Evolutionary conservation across 306 rosid genomes (phyloP), one percentile per base, ranked within the genome.

Genomic region (Quercus mongolica): DNA sequence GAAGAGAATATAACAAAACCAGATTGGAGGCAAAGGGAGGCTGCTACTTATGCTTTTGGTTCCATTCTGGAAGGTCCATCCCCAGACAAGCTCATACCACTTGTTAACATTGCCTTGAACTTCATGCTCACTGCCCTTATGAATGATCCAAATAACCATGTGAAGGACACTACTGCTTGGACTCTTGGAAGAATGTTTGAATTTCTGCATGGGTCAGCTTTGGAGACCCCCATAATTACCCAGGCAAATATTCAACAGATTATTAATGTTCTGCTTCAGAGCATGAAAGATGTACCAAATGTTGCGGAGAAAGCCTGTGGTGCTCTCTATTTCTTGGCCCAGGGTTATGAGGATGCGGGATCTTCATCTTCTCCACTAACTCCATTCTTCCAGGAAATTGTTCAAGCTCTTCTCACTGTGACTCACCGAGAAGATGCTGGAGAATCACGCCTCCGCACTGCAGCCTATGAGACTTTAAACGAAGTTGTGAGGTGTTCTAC

Each of bases 251-350:
- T 89, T 77, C 97, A 94, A 73, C 97, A 91, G 86, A 92, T 94
- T 65, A 84, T 92, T 25, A 85, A 87, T 10, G 97, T 94, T 78
- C 83, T 94, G 76, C 90, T 94, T 79, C 90, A 91, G 84, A 92
- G 97, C 86, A 92, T 94, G 97, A 91, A 88, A 46, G 98, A 94
- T 76, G 97, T 87, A 52, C 98, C 98, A 41, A 94, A 91, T 82
- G 97, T 94, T 80, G 97, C 98, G 73, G 98, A 94, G 93, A 94
- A 94, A 82, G 97, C 97, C n/a, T 92, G 98, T 76, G 94, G 97
- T 26, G 97, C 97, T 80, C 92, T 94, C 67, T 94, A 92, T 84
- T 94, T 94, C 81, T 91, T 94, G 59, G 98, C 97, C 49, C 97
- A 92, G 89, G 98, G 98, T 38, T 94, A 82, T 23, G 97, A 94